Conservation (phyloP, 1,284 basidiomycete species). For the Microbotryum lychnidis-dioicae region DNA sequence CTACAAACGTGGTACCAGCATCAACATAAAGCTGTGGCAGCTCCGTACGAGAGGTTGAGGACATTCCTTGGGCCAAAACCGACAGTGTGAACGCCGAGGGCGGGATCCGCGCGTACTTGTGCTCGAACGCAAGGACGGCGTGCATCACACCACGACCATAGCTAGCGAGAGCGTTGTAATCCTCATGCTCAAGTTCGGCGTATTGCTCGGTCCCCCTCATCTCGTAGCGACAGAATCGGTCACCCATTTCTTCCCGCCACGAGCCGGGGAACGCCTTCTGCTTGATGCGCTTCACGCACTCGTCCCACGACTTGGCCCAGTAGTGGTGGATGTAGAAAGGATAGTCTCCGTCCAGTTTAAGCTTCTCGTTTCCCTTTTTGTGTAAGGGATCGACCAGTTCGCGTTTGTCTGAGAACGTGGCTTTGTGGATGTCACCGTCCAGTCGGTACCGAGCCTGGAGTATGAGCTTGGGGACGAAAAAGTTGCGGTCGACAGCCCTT, state of each 20-base stretch:
- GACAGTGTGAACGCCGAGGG: neutral
- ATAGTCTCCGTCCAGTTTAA: neutral
- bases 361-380: neutral
- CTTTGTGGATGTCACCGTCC: too few relatives aligned
- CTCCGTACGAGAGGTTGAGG: too few relatives aligned
- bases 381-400: slow-evolving; percentile 1
- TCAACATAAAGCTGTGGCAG: neutral
- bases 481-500: neutral
- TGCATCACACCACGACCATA: neutral
- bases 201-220: too few relatives aligned
- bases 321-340: slow-evolving; percentile 9
- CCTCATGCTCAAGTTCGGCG: too few relatives aligned
- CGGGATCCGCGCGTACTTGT: neutral
- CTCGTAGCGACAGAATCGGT: neutral
- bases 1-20: slow-evolving; percentile 4
- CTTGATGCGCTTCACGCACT: slow-evolving; percentile 5
- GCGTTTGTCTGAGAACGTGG: neutral
- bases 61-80: neutral
- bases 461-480: neutral
- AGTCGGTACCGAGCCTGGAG: neutral
- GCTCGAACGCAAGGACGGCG: neutral
- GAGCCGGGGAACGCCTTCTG: slow-evolving; percentile 2
- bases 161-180: neutral
- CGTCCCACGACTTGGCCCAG: slow-evolving; percentile 3
- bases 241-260: neutral